phyloP scores from a whole-genome alignment of 73 alveolate genomes.

The Symbiodinium pilosum region DNA sequence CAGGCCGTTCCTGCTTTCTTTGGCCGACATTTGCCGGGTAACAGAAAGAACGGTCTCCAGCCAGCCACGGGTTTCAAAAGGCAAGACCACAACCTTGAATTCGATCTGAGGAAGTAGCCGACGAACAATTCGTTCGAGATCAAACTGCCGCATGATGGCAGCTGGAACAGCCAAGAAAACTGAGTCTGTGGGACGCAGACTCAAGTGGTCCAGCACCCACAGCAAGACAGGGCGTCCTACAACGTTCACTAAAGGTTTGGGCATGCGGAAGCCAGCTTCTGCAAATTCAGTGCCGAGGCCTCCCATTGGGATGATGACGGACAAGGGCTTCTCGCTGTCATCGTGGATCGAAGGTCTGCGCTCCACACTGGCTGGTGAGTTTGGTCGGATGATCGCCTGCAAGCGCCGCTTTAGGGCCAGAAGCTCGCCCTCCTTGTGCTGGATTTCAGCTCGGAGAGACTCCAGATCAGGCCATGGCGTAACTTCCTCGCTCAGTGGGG shows the following conservation, averaged over 20 bases:
- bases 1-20: constrained; percentile 73
- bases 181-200: constrained; percentile 30
- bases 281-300: constrained; percentile 84
- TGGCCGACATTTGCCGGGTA: constrained; percentile 65
- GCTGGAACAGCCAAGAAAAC: constrained; percentile 75
- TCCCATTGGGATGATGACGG: constrained; percentile 80
- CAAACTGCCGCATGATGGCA: constrained; percentile 52
- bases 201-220: constrained; percentile 74
- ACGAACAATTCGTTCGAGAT: constrained; percentile 37
- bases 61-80: constrained; percentile 87
- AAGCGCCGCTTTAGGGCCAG: constrained; percentile 71
- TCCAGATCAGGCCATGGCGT: constrained; percentile 6
- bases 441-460: background rate
- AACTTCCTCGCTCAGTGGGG: background rate
- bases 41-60: constrained; percentile 63
- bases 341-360: constrained; percentile 2
- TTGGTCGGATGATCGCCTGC: constrained; percentile 40
- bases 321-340: background rate
- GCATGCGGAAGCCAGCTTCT: constrained; percentile 91
- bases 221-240: constrained; percentile 74
- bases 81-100: constrained; percentile 43
- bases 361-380: constrained; percentile 9
- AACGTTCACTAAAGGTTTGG: constrained; percentile 63
- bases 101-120: constrained; percentile 35
- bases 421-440: constrained; percentile 55